Conservation (phyloP, 768 basidiomycete species). For the Leccinellum albellum region DNA sequence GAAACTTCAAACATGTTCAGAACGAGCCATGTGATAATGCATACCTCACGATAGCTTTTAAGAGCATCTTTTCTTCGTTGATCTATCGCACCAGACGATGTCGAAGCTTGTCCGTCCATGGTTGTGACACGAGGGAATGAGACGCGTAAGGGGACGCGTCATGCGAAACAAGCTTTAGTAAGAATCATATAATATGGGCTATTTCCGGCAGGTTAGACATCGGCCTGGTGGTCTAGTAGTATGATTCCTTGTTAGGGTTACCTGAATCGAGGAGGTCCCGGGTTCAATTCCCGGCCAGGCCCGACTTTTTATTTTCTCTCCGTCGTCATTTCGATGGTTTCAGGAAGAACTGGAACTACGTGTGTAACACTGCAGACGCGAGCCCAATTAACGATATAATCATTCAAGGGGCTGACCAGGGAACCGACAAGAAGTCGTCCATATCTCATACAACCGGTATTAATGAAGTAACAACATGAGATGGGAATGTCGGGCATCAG, state of each 20-base stretch:
- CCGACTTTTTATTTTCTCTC: conserved; percentile 22
- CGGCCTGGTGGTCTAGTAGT: conserved; percentile 53
- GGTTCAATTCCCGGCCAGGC: conserved; percentile 59
- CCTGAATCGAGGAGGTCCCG: conserved; percentile 53
- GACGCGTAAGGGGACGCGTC: conserved; percentile 28
- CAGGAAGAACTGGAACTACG: too few species aligned
- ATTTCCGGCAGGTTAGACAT: rapidly evolving
- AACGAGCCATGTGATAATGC: conserved; percentile 4
- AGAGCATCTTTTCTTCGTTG: conserved; percentile 71
- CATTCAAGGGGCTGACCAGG: background rate
- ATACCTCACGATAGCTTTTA: conserved; percentile 72
- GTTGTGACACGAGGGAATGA: conserved; percentile 5
- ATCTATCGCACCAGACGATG: conserved; percentile 62
- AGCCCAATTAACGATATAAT: conserved; percentile 10
- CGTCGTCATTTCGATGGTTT: too few species aligned
- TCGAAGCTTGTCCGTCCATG: conserved; percentile 36
- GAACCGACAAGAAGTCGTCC: background rate
- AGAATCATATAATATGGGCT: background rate
- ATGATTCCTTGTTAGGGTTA: conserved; percentile 51
- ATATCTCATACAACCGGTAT: background rate
- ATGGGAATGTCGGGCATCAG: conserved; percentile 24
- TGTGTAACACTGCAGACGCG: background rate
- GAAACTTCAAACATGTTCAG: conserved; percentile 1
- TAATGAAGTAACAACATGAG: background rate
- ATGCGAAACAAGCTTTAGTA: background rate